Conservation (phyloP, 1,284 basidiomycete species). For the Leccinum holopus region DNA sequence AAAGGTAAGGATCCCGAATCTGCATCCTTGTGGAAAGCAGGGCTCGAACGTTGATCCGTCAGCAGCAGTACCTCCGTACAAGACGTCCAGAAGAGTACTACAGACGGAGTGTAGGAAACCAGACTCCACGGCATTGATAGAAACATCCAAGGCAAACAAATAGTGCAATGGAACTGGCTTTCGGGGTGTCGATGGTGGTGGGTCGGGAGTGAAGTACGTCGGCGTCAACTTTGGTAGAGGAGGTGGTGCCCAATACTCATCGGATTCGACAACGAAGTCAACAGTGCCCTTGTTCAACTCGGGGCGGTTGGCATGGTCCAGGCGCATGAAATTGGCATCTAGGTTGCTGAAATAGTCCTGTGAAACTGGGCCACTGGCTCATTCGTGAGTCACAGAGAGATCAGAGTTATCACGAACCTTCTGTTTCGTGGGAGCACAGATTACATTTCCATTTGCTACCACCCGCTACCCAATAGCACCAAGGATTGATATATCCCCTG, state of each 20-base stretch:
- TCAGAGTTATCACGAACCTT: slow-evolving; percentile 54
- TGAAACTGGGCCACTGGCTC: slow-evolving; percentile 51
- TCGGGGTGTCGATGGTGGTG: slow-evolving; percentile 49
- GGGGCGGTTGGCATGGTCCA: slow-evolving; percentile 82
- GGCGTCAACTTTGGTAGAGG: slow-evolving; percentile 53
- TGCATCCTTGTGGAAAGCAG: slow-evolving; percentile 53
- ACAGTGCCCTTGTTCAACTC: slow-evolving; percentile 92
- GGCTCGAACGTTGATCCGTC: slow-evolving; percentile 44
- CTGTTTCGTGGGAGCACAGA: slow-evolving; percentile 79
- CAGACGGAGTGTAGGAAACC: slow-evolving; percentile 79
- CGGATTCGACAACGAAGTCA: slow-evolving; percentile 79
- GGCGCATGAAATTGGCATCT: slow-evolving; percentile 75
- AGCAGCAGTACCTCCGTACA: slow-evolving; percentile 63
- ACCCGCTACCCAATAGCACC: slow-evolving; percentile 85
- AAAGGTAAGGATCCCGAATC: slow-evolving; percentile 84
- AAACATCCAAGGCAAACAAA: slow-evolving; percentile 91
- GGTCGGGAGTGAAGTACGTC: slow-evolving; percentile 50
- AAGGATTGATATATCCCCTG: slow-evolving; percentile 93
- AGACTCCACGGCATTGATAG: slow-evolving; percentile 65
- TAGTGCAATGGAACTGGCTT: slow-evolving; percentile 71
- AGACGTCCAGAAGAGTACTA: slow-evolving; percentile 57
- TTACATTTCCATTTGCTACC: slow-evolving; percentile 94
- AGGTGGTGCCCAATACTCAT: slow-evolving; percentile 87
- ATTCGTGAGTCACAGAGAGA: neutral
- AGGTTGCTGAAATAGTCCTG: slow-evolving; percentile 87